Conservation (phyloP, 495 filamentous ascomycete genomes). For the Mytilinidion resinicola region DNA sequence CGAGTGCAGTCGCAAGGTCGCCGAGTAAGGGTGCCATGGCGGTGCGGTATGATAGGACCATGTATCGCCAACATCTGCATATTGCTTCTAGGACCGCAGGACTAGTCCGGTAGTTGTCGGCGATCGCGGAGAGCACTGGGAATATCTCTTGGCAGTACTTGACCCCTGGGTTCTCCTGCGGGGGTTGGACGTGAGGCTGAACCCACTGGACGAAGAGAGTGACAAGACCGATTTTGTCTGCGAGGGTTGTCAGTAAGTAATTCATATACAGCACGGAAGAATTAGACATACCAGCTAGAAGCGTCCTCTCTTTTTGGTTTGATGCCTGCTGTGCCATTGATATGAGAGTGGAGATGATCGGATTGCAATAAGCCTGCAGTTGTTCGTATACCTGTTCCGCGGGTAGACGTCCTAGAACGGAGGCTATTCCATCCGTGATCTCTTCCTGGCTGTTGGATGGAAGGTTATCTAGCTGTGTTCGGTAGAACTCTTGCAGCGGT, state of each 20-base stretch:
- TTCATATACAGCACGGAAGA: not conserved
- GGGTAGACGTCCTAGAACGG: conserved; percentile 82
- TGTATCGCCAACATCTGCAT: conserved; percentile 89
- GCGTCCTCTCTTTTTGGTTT: conserved; percentile 70
- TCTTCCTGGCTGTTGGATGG: conserved; percentile 86
- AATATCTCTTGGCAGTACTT: conserved; percentile 94
- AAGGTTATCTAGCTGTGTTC: conserved; percentile 76
- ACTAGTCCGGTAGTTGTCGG: conserved; percentile 76
- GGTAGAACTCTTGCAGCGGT: conserved; percentile 86
- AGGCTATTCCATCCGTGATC: conserved; percentile 87
- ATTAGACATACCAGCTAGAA: conserved; percentile 65
- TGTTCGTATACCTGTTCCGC: conserved; percentile 68
- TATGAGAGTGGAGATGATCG: conserved; percentile 81
- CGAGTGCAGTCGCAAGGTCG: conserved; percentile 77
- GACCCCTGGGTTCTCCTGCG: conserved; percentile 78
- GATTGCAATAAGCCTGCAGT: conserved; percentile 90
- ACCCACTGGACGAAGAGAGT: conserved; percentile 83
- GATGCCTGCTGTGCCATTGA: conserved; percentile 75
- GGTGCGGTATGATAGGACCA: conserved; percentile 91
- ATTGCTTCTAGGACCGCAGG: conserved; percentile 87
- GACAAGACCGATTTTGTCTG: conserved; percentile 84
- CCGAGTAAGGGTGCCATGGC: conserved; percentile 81
- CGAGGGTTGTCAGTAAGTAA: not conserved
- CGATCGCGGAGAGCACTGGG: conserved; percentile 73
- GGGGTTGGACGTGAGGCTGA: conserved; percentile 65